phyloP scores from a whole-genome alignment of 768 basidiomycete genomes.

The Russula brevipes region DNA sequence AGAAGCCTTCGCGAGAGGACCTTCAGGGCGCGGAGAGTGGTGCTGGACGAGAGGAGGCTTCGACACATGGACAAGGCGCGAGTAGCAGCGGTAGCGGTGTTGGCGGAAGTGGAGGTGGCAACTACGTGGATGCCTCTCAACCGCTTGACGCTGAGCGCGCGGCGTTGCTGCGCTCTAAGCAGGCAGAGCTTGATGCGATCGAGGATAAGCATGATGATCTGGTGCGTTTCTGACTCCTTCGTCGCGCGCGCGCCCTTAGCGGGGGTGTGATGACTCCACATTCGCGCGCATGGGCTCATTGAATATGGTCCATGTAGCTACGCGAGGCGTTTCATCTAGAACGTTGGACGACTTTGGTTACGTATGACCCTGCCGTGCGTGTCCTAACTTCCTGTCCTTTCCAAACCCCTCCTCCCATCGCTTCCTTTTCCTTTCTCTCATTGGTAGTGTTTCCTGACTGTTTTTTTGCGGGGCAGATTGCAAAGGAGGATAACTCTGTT shows the following conservation, averaged over 20 bases:
- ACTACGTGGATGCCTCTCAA: slow-evolving; percentile 15
- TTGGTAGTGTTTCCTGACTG: not conserved
- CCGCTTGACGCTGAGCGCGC: slow-evolving; percentile 36
- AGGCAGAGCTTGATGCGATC: slow-evolving; percentile 52
- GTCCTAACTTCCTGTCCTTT: not conserved
- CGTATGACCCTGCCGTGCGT: slow-evolving; percentile 69
- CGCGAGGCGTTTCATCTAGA: slow-evolving; percentile 89
- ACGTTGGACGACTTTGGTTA: slow-evolving; percentile 67
- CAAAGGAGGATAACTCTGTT: slow-evolving; percentile 63
- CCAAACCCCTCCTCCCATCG: not conserved
- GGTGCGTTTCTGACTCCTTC: slow-evolving; percentile 40
- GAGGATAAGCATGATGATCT: slow-evolving; percentile 65
- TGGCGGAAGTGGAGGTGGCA: not conserved
- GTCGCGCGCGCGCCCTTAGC: not conserved
- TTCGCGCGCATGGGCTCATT: not conserved
- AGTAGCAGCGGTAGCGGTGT: slow-evolving; percentile 15
- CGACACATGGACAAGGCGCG: not conserved
- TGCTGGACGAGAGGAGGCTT: not conserved
- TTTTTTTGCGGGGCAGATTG: slow-evolving; percentile 40
- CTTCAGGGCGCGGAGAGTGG: slow-evolving; percentile 1
- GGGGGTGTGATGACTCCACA: not conserved
- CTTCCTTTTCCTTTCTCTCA: not conserved
- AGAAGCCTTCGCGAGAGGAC: slow-evolving; percentile 9
- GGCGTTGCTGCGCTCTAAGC: slow-evolving; percentile 52
- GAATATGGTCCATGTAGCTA: slow-evolving; percentile 42